Evolutionary conservation across 495 filamentous ascomycete species (phyloP).

Genomic region (Aspergillus leporis): DNA sequence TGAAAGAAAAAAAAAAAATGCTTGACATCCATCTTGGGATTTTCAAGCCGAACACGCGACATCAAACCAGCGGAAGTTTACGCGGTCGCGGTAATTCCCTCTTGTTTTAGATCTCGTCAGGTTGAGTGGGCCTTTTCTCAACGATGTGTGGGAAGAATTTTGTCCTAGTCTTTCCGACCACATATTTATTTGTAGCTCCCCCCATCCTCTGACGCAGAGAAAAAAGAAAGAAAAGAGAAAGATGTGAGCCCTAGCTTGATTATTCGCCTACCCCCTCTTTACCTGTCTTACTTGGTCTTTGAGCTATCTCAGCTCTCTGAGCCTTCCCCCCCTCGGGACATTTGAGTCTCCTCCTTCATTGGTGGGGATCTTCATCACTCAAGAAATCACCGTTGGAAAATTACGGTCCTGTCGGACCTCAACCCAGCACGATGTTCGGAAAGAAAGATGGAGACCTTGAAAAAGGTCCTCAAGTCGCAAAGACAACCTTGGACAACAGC

Average conservation of each 20-base stretch:
- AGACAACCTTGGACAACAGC: constrained; percentile 47
- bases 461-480: constrained; percentile 40
- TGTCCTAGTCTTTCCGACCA: constrained; percentile 15
- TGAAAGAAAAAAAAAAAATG: constrained; percentile 1
- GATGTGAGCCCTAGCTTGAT: constrained; percentile 24
- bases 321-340: background rate
- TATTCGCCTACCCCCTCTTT: constrained; percentile 14
- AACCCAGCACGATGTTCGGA: constrained; percentile 21
- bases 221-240: constrained; percentile 29
- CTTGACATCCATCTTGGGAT: background rate
- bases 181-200: constrained; percentile 20
- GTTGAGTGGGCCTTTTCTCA: constrained; percentile 12
- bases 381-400: constrained; percentile 1
- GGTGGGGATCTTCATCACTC: constrained; percentile 7
- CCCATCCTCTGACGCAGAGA: constrained; percentile 10
- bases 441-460: constrained; percentile 36
- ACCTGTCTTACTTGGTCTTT: constrained; percentile 21
- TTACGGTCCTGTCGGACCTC: constrained; percentile 4
- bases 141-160: constrained; percentile 12
- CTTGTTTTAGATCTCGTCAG: constrained; percentile 12
- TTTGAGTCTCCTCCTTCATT: constrained; percentile 7
- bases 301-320: constrained; percentile 24
- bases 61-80: constrained; percentile 1
- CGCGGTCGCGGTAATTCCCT: constrained; percentile 15
- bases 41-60: constrained; percentile 12